These are phyloP conservation scores for Neospora caninum DNA, from an alignment of 169 alveolate genomes.

Conservation along the genomic window DNA sequence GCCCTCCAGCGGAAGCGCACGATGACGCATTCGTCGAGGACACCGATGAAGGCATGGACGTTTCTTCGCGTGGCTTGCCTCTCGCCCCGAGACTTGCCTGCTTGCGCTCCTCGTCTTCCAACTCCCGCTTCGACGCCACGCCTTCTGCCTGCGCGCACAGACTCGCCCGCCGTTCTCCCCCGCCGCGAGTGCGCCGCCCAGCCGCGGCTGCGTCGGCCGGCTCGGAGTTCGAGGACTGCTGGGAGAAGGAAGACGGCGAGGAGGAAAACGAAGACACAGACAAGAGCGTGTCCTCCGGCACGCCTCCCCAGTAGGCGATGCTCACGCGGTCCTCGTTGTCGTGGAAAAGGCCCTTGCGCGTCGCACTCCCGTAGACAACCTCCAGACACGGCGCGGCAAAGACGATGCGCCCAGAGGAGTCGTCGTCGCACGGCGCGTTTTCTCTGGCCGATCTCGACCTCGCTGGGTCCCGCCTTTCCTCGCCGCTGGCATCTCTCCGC, in stretches of 20 bases:
- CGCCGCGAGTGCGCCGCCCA: neutral
- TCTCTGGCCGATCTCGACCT: too few relatives aligned
- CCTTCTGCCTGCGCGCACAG: neutral
- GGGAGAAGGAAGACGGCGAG: neutral
- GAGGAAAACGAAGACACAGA: neutral
- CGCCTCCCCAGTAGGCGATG: slow-evolving; percentile 41
- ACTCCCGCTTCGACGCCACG: neutral
- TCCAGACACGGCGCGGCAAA: slow-evolving; percentile 1
- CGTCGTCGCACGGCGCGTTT: neutral
- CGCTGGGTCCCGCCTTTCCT: neutral
- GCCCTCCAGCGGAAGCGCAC: too few relatives aligned
- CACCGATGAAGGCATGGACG: too few relatives aligned
- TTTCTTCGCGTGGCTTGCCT: too few relatives aligned
- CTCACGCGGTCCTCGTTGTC: slow-evolving; percentile 54
- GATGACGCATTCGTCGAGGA: too few relatives aligned
- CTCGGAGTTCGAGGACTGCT: neutral
- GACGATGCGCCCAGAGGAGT: neutral
- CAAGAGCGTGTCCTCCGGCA: neutral
- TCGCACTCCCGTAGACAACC: slow-evolving; percentile 20
- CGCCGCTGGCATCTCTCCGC: neutral
- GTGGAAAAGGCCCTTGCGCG: slow-evolving; percentile 16
- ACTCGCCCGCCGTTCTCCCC: neutral
- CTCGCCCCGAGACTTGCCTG: neutral
- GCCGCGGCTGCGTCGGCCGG: neutral
- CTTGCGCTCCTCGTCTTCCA: neutral